phyloP scores from a whole-genome alignment of 1,284 basidiomycete genomes.

The Apiotrichum sp. region DNA sequence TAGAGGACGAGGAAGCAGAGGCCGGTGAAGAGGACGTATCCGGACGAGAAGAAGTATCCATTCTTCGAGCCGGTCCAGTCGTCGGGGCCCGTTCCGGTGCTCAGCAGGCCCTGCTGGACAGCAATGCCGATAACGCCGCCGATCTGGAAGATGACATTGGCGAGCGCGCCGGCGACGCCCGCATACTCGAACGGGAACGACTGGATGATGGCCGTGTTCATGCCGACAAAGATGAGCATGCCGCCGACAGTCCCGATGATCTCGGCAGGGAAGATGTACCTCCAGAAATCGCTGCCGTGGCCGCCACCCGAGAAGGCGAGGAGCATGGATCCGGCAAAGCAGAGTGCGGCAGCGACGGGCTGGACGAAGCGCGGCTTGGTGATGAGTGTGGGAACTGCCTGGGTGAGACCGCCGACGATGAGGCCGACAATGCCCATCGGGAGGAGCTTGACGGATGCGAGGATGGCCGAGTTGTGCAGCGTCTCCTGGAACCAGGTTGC shows the following conservation, averaged over 20 bases:
- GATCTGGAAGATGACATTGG: conserved; percentile 44
- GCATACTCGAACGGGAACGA: conserved; percentile 36
- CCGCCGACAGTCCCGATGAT: conserved; percentile 39
- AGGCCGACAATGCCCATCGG: conserved; percentile 43
- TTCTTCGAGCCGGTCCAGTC: conserved; percentile 38
- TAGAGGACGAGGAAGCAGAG: conserved; percentile 35
- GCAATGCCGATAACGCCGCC: conserved; percentile 43
- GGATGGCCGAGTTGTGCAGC: conserved; percentile 35
- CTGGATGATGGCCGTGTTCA: conserved; percentile 39
- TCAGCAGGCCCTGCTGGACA: conserved; percentile 35
- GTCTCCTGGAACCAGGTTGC: conserved; percentile 44
- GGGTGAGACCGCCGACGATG: conserved; percentile 32
- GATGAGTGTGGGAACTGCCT: conserved; percentile 35
- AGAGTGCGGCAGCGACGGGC: conserved; percentile 28
- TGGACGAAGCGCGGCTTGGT: conserved; percentile 37
- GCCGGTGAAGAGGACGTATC: conserved; percentile 33
- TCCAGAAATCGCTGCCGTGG: conserved; percentile 39
- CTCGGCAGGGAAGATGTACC: conserved; percentile 38
- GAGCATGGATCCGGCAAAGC: conserved; percentile 37
- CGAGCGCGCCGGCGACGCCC: conserved; percentile 36
- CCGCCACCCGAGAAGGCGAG: conserved; percentile 40
- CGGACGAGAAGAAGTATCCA: conserved; percentile 38
- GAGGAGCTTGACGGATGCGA: conserved; percentile 38
- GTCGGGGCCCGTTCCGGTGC: conserved; percentile 27
- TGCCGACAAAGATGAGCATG: conserved; percentile 42